Evolutionary conservation across 306 rosid genomes (phyloP), one percentile per base, ranked within the genome.

Genomic region (Acacia acuminata): DNA sequence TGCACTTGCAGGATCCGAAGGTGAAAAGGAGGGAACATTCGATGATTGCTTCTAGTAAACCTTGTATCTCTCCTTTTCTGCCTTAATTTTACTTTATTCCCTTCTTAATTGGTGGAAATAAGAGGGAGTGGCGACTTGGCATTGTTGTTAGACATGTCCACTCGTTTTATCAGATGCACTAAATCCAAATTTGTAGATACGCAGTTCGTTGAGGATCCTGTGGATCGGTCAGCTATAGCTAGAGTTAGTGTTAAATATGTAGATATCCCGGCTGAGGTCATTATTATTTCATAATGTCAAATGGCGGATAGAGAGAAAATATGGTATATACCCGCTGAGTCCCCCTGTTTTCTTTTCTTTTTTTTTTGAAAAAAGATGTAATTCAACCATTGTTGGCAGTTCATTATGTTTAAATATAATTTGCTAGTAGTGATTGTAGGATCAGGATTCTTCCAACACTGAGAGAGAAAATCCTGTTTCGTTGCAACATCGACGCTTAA

Each of bases 31-130:
- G 77, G 93, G 97, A 71, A 82, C 95, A 77, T 95, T 95, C 86
- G 97, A 92, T 78, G 98, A 91, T 86, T 87, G 81, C 91, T 95
- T 95, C 93, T 95, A 85, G 91, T 84, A 78, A 85, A 83, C 79
- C 76, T 67, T 86, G 84, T 83, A 77, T 87, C 81, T 79, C 66
- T 79, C 81, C 78, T 58, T 83, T 87, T 87, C 84, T 84, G 83
- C 79, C 76, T 80, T 86, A 84, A 86, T 81, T 73, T 73, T 74
- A 36, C 84, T 58, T 44, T 79, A 27, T 79, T 77, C 64, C 56
- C 82, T 14, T n/a, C 47, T 71, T 76, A 30, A 75, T 72, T 58
- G 64, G 42, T 77, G 75, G 77, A 84, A 78, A 83, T 74, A 75
- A 25, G 45, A 63, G 85, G 69, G 30, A 63, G 50, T 43, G 61